Base-by-base conservation (phyloP, 257 asterid genomes). In the Solanum habrochaites region DNA sequence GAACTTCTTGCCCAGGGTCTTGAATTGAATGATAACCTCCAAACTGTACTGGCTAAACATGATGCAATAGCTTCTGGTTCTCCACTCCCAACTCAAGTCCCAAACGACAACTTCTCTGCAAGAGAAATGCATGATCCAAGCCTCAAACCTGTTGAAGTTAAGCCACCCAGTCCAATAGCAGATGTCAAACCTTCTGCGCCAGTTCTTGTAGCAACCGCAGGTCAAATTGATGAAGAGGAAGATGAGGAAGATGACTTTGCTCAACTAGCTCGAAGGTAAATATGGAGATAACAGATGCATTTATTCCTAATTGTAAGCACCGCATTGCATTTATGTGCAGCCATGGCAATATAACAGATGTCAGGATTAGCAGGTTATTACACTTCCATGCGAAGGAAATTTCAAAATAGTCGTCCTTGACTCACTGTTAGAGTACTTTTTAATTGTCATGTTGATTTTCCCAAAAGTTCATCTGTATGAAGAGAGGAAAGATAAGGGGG, bases 201-300 rank as follows among this genome's bases (percentile, higher is more conserved):
- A 7, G 89, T 78, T 85, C 84, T 85, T 66, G 91, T 92, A 67
- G 87, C 88, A 60, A 90, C 87, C 6, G 80, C 66, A 35, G 87
- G 77, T 73, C 88, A 83, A 83, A 75, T 81, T 66, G 94, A 91
- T 45, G 98, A 93, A 87, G 98, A 93, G 86, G 98, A 95, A 32
- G 98, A 95, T 85, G 98, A 96, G 92, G 99, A 97, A 88, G 99
- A 97, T 27, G 99, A 97, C 91, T 97, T 97, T 83, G 97, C 99
- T 16, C 96, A 77, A 91, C 93, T 97, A 71, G 99, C 99, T 88
- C 94, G 98, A 90, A 97, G 99, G 99, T 94, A 52, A 82, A 13
- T 86, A 42, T 71, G 62, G 83, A 83, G 47, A 42, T 47, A 4
- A 45, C 42, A 70, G 70, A 71, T 67, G 49, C 21, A 11, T 77